Evolutionary conservation across 2,329 filamentous ascomycete genomes (phyloP), one percentile per base, ranked within the genome.

Genomic region (Claviceps purpurea): DNA sequence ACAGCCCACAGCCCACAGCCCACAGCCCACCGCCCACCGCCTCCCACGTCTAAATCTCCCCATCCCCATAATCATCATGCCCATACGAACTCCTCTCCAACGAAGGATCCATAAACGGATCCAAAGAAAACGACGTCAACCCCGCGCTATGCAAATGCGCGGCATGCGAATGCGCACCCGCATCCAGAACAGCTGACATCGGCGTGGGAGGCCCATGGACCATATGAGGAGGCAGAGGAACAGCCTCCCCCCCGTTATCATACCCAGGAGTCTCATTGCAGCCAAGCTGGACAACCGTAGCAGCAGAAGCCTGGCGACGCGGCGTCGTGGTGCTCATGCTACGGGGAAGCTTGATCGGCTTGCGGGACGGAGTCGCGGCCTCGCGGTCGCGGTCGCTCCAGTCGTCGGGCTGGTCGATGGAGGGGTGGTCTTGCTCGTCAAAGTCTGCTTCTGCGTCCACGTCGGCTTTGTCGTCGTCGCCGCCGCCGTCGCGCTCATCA

Each of bases 311-410:
- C 44, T 57, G 56, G 52, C 66, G 66, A 50, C 61, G 61, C 5
- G 65, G 60, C 2, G 58, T 56, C 58, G 54, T 58, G 52, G 50
- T 56, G 56, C 30, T 57, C 22, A 52, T 48, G 58, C 63, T 65
- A 11, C 42, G 42, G 11, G 42, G 55, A 43, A 5, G 47, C 48
- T 50, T 48, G 45, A 34, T 7, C 24, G 38, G 39, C n/a, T 63
- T 60, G 62, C 70, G 72, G 22, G 65, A 68, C 2, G 68, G 68
- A 1, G 69, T 71, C 2, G 24, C 22, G 22, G 43, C 30, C 14
- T 16, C 39, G 39, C 66, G 61, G 20, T 69, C 62, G 18, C 37
- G 47, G 26, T 49, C 43, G 43, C 22, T 30, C 43, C 43, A 45
- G 16, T 45, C 43, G 24, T 45, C 43, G 43, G 20, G 20, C 20